A percentile compares a stretch with the other conserved stretches of the same genome.
phyloP scores from a whole-genome alignment of 2,329 filamentous ascomycete species.

The Ophiostoma sp. region DNA sequence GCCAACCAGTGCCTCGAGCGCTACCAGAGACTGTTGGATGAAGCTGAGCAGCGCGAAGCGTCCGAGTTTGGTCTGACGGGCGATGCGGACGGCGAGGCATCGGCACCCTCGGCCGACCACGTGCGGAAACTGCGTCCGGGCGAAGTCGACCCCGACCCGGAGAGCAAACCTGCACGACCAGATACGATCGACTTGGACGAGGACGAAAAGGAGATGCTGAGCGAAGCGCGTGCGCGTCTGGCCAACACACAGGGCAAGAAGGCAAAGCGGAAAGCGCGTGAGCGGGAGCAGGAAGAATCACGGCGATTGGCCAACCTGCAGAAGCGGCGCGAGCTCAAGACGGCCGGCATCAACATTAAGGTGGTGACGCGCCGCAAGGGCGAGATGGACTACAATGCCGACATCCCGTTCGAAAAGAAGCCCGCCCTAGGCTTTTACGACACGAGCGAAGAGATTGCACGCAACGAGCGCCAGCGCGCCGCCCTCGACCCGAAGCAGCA shows the following conservation, averaged over 20 bases:
- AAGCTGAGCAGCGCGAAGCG: conserved; percentile 86
- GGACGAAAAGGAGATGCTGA: conserved; percentile 99
- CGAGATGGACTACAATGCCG: conserved; percentile 99
- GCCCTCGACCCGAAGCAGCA: conserved; percentile 90
- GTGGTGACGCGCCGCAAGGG: conserved; percentile 87
- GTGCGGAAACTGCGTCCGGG: conserved; percentile 85
- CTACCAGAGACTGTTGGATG: conserved; percentile 94
- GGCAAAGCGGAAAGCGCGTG: conserved; percentile 94
- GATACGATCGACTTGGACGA: conserved; percentile 98
- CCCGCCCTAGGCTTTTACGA: conserved; percentile 90
- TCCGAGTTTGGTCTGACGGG: conserved; percentile 80
- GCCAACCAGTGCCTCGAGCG: conserved; percentile 96
- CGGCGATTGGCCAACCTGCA: conserved; percentile 85
- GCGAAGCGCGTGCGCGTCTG: conserved; percentile 90
- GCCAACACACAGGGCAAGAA: conserved; percentile 99
- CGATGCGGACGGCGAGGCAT: conserved; percentile 73
- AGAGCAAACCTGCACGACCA: conserved; percentile 91
- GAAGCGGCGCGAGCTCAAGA: conserved; percentile 95
- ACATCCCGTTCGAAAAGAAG: conserved; percentile 96
- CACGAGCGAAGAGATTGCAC: conserved; percentile 75
- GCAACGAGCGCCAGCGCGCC: conserved; percentile 81
- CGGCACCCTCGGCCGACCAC: conserved; percentile 88
- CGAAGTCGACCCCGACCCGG: conserved; percentile 94
- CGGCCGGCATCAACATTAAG: conserved; percentile 97
- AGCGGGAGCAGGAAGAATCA: conserved; percentile 93